A percentile compares a stretch with the other conserved stretches of the same genome.
Evolutionary conservation across 2,329 filamentous ascomycete species (phyloP).

Genomic region (Passalora sequoiae): DNA sequence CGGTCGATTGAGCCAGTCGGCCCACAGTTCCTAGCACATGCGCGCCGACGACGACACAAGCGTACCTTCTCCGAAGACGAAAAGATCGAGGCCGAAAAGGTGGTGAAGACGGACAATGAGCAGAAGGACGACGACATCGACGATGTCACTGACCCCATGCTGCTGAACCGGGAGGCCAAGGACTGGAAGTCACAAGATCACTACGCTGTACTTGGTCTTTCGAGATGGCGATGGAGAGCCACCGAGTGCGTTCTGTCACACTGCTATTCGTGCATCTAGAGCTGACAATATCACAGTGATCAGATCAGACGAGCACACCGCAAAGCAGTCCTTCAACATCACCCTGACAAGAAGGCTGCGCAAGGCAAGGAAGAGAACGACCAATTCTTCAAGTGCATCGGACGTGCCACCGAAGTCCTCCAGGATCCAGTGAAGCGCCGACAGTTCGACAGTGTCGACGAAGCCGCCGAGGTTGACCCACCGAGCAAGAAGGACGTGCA

Average conservation of each 20-base stretch:
- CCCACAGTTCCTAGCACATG: conserved; percentile 89
- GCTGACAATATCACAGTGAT: no score
- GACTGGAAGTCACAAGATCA: conserved; percentile 99
- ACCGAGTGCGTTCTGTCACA: no score
- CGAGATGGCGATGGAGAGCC: conserved; percentile 85
- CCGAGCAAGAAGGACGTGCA: conserved; percentile 85
- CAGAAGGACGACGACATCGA: conserved; percentile 86
- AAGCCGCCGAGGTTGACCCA: conserved; percentile 84
- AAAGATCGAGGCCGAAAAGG: conserved; percentile 90
- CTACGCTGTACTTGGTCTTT: conserved; percentile 90
- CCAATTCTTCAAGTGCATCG: conserved; percentile 99
- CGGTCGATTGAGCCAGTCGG: conserved; percentile 93
- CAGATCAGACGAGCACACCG: conserved; percentile 99
- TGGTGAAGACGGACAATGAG: conserved; percentile 91
- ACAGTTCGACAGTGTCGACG: conserved; percentile 95
- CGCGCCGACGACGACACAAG: conserved; percentile 81
- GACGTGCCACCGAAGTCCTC: conserved; percentile 92
- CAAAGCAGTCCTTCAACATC: conserved; percentile 98
- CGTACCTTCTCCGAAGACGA: conserved; percentile 85
- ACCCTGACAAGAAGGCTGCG: conserved; percentile 98
- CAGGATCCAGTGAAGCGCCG: conserved; percentile 86
- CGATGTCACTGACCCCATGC: conserved; percentile 86
- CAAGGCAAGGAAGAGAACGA: conserved; percentile 84
- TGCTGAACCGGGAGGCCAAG: conserved; percentile 89
- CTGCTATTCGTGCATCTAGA: no score